A percentile compares a stretch with the other conserved stretches of the same genome.
Conservation (phyloP, 345 rosid species). For the Lumnitzera littorea region DNA sequence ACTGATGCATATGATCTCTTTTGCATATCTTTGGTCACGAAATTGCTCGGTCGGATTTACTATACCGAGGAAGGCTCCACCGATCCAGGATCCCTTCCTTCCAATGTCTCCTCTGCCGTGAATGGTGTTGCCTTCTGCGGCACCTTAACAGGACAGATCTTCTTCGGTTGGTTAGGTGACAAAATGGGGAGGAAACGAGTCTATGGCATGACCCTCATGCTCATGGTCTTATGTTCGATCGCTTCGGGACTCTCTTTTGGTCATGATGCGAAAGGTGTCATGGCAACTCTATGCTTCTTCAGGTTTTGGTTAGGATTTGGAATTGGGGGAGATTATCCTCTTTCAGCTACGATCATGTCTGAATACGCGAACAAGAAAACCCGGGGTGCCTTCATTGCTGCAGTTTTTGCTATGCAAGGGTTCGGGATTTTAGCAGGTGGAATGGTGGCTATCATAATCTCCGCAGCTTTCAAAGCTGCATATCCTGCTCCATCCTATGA, state of each 20-base stretch:
- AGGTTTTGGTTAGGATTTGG: slow-evolving; percentile 63
- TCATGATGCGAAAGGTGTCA: slow-evolving; percentile 39
- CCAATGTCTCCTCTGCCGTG: slow-evolving; percentile 24
- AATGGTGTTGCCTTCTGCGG: slow-evolving; percentile 47
- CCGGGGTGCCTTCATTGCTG: slow-evolving; percentile 65
- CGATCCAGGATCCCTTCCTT: slow-evolving; percentile 12
- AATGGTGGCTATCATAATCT: slow-evolving; percentile 38
- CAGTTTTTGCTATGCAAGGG: slow-evolving; percentile 76
- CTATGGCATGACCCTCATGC: slow-evolving; percentile 44
- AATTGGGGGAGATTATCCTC: slow-evolving; percentile 74
- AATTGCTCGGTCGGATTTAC: slow-evolving; percentile 37
- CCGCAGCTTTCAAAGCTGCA: slow-evolving; percentile 4
- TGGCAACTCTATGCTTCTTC: slow-evolving; percentile 48
- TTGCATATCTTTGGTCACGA: slow-evolving; percentile 43
- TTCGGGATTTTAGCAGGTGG: slow-evolving; percentile 58
- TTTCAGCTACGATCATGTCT: slow-evolving; percentile 78
- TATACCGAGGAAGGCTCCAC: slow-evolving; percentile 2
- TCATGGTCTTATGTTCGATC: slow-evolving; percentile 54
- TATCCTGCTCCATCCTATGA: slow-evolving; percentile 21
- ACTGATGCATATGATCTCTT: slow-evolving; percentile 59
- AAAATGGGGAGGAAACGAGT: slow-evolving; percentile 48
- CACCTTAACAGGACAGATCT: slow-evolving; percentile 46
- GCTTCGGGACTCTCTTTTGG: slow-evolving; percentile 66
- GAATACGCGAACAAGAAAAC: slow-evolving; percentile 73
- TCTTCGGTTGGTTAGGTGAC: slow-evolving; percentile 63